Evolutionary conservation across 257 asterid species (phyloP).

Genomic region (Gentiana straminea): DNA sequence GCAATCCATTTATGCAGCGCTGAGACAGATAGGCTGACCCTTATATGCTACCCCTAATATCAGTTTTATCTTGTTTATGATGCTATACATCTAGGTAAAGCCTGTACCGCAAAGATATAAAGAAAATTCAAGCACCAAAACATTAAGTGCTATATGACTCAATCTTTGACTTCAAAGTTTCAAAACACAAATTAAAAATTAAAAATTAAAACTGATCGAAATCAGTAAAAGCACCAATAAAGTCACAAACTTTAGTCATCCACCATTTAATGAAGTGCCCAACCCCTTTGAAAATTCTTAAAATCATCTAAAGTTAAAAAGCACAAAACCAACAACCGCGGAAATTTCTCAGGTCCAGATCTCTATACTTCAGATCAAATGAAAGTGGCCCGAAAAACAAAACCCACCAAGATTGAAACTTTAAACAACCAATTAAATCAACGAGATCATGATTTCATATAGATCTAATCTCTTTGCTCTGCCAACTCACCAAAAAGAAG

Average conservation of each 20-base stretch:
- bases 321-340: slow-evolving; percentile 16
- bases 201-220: slow-evolving; percentile 11
- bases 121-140: neutral
- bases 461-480: slow-evolving; percentile 43
- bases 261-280: slow-evolving; percentile 2
- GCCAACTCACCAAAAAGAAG: slow-evolving; percentile 11
- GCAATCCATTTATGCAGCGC: neutral
- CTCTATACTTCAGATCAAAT: slow-evolving; percentile 62
- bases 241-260: too few species aligned
- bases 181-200: slow-evolving; percentile 18
- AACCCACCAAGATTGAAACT: slow-evolving; percentile 21
- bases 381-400: slow-evolving; percentile 17
- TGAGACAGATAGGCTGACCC: slow-evolving; percentile 1
- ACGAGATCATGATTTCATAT: slow-evolving; percentile 13
- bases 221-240: slow-evolving; percentile 13
- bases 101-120: slow-evolving; percentile 8
- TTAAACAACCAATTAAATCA: slow-evolving; percentile 35
- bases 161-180: slow-evolving; percentile 16
- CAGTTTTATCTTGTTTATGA: slow-evolving; percentile 3
- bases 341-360: slow-evolving; percentile 29
- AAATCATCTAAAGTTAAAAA: slow-evolving; percentile 24
- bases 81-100: neutral
- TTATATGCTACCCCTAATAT: neutral
- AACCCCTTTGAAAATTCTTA: neutral
- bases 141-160: neutral